phyloP scores from a whole-genome alignment of 2,329 filamentous ascomycete genomes.

The Botrytis cinerea region DNA sequence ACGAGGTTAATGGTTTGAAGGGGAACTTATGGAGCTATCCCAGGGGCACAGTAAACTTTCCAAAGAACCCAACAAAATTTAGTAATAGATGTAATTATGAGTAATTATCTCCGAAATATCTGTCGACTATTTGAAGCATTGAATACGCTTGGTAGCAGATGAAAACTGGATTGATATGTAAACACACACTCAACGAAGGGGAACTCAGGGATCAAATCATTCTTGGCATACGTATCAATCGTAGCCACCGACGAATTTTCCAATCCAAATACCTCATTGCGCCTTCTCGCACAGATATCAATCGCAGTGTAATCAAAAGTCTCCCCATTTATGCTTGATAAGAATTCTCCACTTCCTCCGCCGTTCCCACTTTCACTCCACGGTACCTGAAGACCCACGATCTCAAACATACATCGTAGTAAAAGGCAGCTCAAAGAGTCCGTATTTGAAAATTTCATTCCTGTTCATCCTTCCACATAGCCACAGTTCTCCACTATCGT shows the following conservation, averaged over 20 bases:
- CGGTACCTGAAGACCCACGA: not conserved
- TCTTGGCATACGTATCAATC: not conserved
- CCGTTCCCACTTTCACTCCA: not conserved
- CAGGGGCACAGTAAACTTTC: not conserved
- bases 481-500: not conserved
- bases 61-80: not conserved
- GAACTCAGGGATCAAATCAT: not conserved
- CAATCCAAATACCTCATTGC: not conserved
- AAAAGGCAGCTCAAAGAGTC: not conserved
- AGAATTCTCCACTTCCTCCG: not conserved
- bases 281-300: constrained; percentile 4
- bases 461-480: constrained; percentile 1
- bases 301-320: not conserved
- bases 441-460: not conserved
- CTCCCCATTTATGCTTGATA: not conserved
- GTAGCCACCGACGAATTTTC: not conserved
- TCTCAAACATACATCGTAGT: constrained; percentile 7
- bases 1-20: not conserved
- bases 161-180: not conserved
- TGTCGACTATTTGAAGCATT: not conserved
- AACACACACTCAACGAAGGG: not conserved
- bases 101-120: not conserved
- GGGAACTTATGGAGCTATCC: not conserved
- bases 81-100: not conserved
- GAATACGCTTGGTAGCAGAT: not conserved